Evolutionary conservation across 805 yeast species (phyloP), one percentile per base, ranked within the genome.

Genomic region (Maudiozyma bulderi): DNA sequence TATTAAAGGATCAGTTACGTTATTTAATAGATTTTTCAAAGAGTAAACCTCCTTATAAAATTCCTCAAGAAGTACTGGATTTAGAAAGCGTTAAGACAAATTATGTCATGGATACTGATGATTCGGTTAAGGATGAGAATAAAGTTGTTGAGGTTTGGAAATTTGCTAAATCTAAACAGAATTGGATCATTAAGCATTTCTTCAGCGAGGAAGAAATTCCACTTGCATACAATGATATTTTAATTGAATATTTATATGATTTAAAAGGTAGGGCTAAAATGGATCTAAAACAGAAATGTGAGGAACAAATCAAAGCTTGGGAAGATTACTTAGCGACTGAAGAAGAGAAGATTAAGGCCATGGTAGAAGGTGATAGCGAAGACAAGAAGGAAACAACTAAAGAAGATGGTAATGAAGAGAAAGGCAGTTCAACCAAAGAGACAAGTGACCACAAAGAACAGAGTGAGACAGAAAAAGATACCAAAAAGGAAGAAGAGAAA

Each of bases 111-210:
- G 55, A 51, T 20, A 20, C 39, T 14, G 49, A 49, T n/a, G n/a
- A 32, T n/a, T 40, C 46, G 35, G 38, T 40, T 31, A 51, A 49
- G 9, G 37, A 43, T 6, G 46, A 43, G 4, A 47, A 53, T 26
- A 51, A 35, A 26, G 61, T 61, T 26, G 48, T 58, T n/a, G 62
- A 58, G 14, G 56, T 64, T 20, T 66, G 70, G 70, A 66, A 66
- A 45, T 66, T 65, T 44, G 62, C 68, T 34, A 66, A 66, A 45
- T 67, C 63, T 39, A 66, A 66, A 38, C 70, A 66, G 44, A 64
- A 61, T 40, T 66, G 70, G 70, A 49, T 66, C 31, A 49, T 65
- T 30, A 66, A 65, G 40, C 64, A 66, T 50, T 54, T 63, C 47
- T 57, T 63, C 29, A 54, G 54, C 31, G 39, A 50, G 3, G 60